These are phyloP conservation scores for Candida ascalaphidarum DNA, from an alignment of 805 yeast species.

Conservation along the genomic window DNA sequence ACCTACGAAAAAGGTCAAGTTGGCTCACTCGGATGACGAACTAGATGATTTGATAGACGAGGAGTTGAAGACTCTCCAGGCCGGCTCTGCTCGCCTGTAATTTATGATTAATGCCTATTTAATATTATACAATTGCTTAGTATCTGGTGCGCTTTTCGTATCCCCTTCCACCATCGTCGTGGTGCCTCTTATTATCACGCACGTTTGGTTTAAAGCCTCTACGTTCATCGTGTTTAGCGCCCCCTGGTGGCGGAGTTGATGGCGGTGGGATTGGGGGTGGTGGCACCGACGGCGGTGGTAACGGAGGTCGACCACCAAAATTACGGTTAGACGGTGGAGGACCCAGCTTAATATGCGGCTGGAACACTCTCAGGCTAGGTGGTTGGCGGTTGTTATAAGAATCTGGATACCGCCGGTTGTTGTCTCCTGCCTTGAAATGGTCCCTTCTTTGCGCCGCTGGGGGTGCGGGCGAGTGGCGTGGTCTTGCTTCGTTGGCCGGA, in stretches of 20 bases:
- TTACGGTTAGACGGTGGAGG: too few relatives aligned
- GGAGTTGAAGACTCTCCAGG: constrained; percentile 12
- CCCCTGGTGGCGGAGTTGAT: constrained; percentile 5
- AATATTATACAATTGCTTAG: constrained; percentile 3
- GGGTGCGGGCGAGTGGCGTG: too few relatives aligned
- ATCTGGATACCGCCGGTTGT: too few relatives aligned
- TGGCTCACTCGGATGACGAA: constrained; percentile 5
- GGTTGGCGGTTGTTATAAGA: too few relatives aligned
- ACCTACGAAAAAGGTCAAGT: neutral
- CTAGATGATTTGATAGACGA: constrained; percentile 15
- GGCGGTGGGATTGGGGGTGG: constrained; percentile 1
- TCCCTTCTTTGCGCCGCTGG: constrained; percentile 1
- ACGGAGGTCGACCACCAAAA: constrained; percentile 2
- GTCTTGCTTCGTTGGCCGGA: too few relatives aligned
- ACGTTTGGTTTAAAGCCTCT: constrained; percentile 2
- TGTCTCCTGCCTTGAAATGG: neutral
- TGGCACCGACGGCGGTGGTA: constrained; percentile 5
- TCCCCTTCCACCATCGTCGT: constrained; percentile 12
- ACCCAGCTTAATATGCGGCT: too few relatives aligned
- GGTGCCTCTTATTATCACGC: constrained; percentile 12
- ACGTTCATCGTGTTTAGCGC: constrained; percentile 1
- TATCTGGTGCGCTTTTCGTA: constrained; percentile 24
- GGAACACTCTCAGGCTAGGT: too few relatives aligned
- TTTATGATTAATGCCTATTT: constrained; percentile 1
- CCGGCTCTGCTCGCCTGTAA: constrained; percentile 5